Evolutionary conservation across 2,329 filamentous ascomycete genomes (phyloP).

Genomic region (Cryphonectria japonica): DNA sequence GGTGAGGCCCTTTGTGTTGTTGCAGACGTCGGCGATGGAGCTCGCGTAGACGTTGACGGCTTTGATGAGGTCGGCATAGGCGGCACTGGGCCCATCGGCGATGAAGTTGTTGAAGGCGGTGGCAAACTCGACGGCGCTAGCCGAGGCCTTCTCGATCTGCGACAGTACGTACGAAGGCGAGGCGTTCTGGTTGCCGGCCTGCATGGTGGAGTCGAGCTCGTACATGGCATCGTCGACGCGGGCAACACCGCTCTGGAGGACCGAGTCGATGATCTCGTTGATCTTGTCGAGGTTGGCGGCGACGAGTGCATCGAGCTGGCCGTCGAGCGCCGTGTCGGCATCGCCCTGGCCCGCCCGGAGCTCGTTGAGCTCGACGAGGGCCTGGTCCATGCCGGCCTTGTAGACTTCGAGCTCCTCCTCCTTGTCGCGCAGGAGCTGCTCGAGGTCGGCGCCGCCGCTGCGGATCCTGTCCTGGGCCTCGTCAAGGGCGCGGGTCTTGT

Average conservation of each 20-base stretch:
- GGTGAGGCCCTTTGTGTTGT: slow-evolving; percentile 93
- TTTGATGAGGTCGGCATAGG: slow-evolving; percentile 89
- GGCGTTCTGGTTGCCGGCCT: slow-evolving; percentile 97
- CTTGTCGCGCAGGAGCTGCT: slow-evolving; percentile 85
- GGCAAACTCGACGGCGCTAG: slow-evolving; percentile 94
- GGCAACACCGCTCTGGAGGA: slow-evolving; percentile 88
- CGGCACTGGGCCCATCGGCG: slow-evolving; percentile 90
- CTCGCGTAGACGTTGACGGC: slow-evolving; percentile 89
- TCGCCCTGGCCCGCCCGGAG: slow-evolving; percentile 75
- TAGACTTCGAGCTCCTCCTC: slow-evolving; percentile 98
- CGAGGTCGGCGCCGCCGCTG: slow-evolving; percentile 83
- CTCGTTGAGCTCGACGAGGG: slow-evolving; percentile 88
- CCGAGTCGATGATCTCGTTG: slow-evolving; percentile 96
- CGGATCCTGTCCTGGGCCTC: slow-evolving; percentile 78
- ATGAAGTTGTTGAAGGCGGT: slow-evolving; percentile 99
- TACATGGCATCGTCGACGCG: slow-evolving; percentile 96
- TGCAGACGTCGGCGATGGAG: slow-evolving; percentile 89
- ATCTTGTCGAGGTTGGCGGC: slow-evolving; percentile 88
- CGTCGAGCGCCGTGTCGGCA: slow-evolving; percentile 80
- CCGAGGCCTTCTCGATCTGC: slow-evolving; percentile 94
- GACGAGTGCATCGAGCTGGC: slow-evolving; percentile 88
- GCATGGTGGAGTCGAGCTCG: slow-evolving; percentile 96
- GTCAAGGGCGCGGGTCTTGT: slow-evolving; percentile 85
- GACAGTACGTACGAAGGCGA: slow-evolving; percentile 93
- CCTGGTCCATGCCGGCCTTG: slow-evolving; percentile 97